Percentiles rank a stretch among this genome's conserved stretches.
Evolutionary conservation across 139 green algal species (phyloP).

Genomic region (Tetradesmus lagerheimii): DNA sequence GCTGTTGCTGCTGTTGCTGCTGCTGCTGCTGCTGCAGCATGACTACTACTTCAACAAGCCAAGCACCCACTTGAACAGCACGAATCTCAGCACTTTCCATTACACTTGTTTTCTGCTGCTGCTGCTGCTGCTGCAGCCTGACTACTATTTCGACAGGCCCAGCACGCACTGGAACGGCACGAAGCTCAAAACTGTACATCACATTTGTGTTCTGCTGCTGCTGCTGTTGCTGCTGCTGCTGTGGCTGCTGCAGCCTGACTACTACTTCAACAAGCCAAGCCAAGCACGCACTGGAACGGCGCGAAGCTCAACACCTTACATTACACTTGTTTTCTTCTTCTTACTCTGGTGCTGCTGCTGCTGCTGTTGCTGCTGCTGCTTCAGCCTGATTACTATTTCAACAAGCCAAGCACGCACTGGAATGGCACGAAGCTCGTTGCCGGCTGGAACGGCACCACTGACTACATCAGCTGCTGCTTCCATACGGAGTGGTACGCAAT

Average conservation of each 20-base stretch:
- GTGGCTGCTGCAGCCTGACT: too few relatives aligned
- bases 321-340: too few relatives aligned
- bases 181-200: too few relatives aligned
- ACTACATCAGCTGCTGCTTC: conserved; percentile 46
- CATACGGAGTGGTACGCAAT: conserved; percentile 26
- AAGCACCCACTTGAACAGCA: background rate
- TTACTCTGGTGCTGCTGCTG: too few relatives aligned
- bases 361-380: background rate
- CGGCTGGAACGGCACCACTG: background rate
- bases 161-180: background rate
- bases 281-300: too few relatives aligned
- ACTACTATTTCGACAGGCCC: conserved; percentile 8
- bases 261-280: too few relatives aligned
- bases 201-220: background rate
- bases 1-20: background rate
- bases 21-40: conserved; percentile 8
- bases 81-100: too few relatives aligned
- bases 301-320: too few relatives aligned
- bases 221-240: background rate
- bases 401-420: conserved; percentile 43
- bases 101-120: background rate
- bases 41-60: conserved; percentile 7
- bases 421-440: background rate
- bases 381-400: background rate
- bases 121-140: background rate